A percentile compares a stretch with the other conserved stretches of the same genome.
These are phyloP conservation scores for Calonectria pauciramosa DNA, from an alignment of 2,329 filamentous ascomycete species.

Conservation along the genomic window DNA sequence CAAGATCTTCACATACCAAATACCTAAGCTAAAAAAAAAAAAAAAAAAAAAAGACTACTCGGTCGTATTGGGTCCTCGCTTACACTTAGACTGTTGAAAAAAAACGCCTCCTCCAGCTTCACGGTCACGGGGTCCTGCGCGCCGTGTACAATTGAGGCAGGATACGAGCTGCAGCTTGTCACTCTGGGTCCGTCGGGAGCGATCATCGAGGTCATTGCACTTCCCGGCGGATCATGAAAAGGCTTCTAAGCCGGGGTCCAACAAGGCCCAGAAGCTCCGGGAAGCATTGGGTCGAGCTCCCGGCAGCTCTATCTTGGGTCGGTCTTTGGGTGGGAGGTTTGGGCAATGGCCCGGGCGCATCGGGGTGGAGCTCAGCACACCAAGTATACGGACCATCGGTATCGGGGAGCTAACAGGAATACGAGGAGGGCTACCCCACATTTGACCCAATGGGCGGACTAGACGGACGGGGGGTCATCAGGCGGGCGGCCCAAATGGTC, in stretches of 20 bases:
- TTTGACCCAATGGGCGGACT: constrained; percentile 2
- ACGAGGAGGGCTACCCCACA: constrained; percentile 43
- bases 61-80: constrained; percentile 2
- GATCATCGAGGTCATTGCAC: constrained; percentile 38
- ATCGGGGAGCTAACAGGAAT: constrained; percentile 32
- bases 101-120: constrained; percentile 3
- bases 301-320: background rate
- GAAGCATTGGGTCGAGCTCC: background rate
- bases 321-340: background rate
- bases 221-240: background rate
- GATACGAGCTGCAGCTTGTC: constrained; percentile 15
- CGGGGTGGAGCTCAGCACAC: constrained; percentile 12
- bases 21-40: background rate
- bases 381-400: constrained; percentile 2
- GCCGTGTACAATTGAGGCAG: background rate
- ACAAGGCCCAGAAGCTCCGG: constrained; percentile 10
- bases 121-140: background rate
- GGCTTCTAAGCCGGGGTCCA: background rate
- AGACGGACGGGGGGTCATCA: background rate
- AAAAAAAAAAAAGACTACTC: background rate
- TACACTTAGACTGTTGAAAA: background rate
- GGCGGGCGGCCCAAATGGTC: background rate
- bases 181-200: background rate
- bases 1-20: constrained; percentile 17
- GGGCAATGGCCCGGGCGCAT: constrained; percentile 5